A percentile compares a stretch with the other conserved stretches of the same genome.
These are phyloP conservation scores for Cryptococcus hybrid DNA, from an alignment of 1,284 basidiomycete genomes.

Conservation along the genomic window DNA sequence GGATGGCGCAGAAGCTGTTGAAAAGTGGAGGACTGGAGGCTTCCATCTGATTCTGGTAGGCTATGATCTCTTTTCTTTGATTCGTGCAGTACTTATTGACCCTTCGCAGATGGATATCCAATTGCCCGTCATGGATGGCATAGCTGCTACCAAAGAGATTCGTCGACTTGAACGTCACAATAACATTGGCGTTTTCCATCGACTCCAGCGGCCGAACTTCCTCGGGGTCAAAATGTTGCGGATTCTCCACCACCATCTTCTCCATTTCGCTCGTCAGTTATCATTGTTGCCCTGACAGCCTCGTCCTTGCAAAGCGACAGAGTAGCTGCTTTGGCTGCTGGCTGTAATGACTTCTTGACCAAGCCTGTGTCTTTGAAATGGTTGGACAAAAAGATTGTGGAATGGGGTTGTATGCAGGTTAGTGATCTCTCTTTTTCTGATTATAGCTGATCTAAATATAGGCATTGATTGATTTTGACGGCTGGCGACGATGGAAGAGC, in stretches of 20 bases:
- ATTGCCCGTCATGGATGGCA: conserved; percentile 98
- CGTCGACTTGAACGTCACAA: conserved; percentile 71
- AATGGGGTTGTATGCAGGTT: conserved; percentile 71
- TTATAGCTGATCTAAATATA: conserved; percentile 16
- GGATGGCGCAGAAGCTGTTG: conserved; percentile 92
- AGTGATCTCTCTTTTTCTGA: conserved; percentile 8
- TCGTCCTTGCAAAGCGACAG: conserved; percentile 90
- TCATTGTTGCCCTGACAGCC: conserved; percentile 97
- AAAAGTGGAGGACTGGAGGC: conserved; percentile 89
- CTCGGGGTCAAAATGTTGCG: neutral
- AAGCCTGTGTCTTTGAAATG: conserved; percentile 94
- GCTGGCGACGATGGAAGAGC: conserved; percentile 49
- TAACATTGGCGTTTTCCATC: conserved; percentile 68
- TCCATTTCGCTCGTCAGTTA: conserved; percentile 89
- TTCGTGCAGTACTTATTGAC: neutral
- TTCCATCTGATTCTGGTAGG: conserved; percentile 94
- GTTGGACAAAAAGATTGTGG: conserved; percentile 98
- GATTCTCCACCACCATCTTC: conserved; percentile 57
- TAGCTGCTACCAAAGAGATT: conserved; percentile 95
- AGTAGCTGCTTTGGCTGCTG: conserved; percentile 91
- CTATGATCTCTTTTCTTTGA: conserved; percentile 11
- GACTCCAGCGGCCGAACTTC: conserved; percentile 58
- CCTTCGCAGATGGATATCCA: conserved; percentile 92
- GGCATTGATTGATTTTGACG: conserved; percentile 52
- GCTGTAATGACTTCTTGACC: conserved; percentile 98